These are phyloP conservation scores for Sordariomycetes sp. DNA, from an alignment of 2,329 filamentous ascomycete species.

Conservation along the genomic window DNA sequence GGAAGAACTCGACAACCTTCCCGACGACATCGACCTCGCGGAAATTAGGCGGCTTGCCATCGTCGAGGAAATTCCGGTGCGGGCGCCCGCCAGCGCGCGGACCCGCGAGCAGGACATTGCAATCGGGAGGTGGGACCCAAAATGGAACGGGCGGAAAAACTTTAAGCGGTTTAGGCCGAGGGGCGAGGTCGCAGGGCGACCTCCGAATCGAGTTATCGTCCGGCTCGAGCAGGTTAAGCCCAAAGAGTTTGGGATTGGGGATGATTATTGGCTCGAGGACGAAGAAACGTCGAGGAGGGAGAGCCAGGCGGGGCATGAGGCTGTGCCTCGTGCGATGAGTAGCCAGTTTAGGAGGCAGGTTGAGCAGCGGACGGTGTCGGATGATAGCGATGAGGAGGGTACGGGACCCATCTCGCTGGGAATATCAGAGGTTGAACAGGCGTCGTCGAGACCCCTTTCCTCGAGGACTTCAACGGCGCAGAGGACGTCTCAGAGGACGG, in stretches of 20 bases:
- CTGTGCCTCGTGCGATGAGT: conserved; percentile 3
- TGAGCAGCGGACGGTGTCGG: conserved; percentile 17
- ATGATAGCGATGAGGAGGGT: conserved; percentile 20
- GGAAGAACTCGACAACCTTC: conserved; percentile 35
- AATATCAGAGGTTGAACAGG: conserved; percentile 10
- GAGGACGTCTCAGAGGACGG: conserved; percentile 9
- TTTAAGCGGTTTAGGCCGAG: conserved; percentile 76
- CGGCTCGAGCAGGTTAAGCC: conserved; percentile 56
- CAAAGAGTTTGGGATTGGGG: conserved; percentile 61
- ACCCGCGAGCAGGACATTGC: conserved; percentile 34
- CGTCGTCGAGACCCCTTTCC: conserved; percentile 6
- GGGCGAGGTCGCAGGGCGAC: conserved; percentile 31
- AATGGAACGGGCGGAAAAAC: conserved; percentile 90
- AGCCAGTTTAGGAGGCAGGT: conserved; percentile 5
- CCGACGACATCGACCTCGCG: conserved; percentile 55
- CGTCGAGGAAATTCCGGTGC: conserved; percentile 63
- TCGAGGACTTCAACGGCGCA: conserved; percentile 2
- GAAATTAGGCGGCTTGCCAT: conserved; percentile 62
- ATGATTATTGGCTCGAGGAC: conserved; percentile 62
- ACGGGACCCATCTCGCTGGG: conserved; percentile 8
- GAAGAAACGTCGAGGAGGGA: conserved; percentile 12
- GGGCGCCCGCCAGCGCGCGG: conserved; percentile 16
- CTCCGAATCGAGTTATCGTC: conserved; percentile 46
- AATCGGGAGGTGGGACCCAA: conserved; percentile 62
- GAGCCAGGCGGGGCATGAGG: conserved; percentile 10